phyloP scores from a whole-genome alignment of 495 filamentous ascomycete species.

The Letharia lupina region DNA sequence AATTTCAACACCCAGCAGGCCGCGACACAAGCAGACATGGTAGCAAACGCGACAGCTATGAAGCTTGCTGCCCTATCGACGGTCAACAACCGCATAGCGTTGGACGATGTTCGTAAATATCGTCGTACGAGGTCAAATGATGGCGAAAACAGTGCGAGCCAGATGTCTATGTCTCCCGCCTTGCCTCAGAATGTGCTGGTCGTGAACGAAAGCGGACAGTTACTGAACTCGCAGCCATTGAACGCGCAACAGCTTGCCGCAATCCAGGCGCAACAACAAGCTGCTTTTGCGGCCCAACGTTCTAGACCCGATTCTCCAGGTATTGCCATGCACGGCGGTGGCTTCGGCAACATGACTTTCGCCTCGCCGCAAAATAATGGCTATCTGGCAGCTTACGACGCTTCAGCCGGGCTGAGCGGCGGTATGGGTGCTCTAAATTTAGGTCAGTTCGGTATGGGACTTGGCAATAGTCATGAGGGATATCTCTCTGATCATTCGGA shows the following conservation, averaged over 20 bases:
- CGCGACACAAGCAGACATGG: constrained; percentile 85
- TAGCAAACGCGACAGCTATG: constrained; percentile 98
- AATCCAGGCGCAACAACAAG: constrained; percentile 73
- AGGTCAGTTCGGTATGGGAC: constrained; percentile 57
- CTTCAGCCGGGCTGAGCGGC: constrained; percentile 64
- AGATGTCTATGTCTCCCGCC: constrained; percentile 44
- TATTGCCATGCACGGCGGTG: constrained; percentile 66
- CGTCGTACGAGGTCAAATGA: constrained; percentile 86
- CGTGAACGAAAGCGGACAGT: constrained; percentile 86
- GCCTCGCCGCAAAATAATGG: constrained; percentile 92
- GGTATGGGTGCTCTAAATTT: constrained; percentile 63
- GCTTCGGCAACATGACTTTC: constrained; percentile 62
- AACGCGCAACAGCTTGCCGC: constrained; percentile 78
- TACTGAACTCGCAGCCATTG: constrained; percentile 73
- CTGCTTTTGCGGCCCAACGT: constrained; percentile 67
- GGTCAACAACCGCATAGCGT: constrained; percentile 94
- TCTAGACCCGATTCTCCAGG: constrained; percentile 93
- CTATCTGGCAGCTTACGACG: constrained; percentile 82
- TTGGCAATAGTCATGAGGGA: constrained; percentile 61
- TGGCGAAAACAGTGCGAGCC: constrained; percentile 46
- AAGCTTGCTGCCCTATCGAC: constrained; percentile 94
- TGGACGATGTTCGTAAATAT: constrained; percentile 93
- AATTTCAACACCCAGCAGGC: constrained; percentile 58
- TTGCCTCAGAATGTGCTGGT: constrained; percentile 58
- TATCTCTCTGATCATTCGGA: constrained; percentile 94